Conservation (phyloP, 176 grass and related monocot species). For the Dactylis glomerata region DNA sequence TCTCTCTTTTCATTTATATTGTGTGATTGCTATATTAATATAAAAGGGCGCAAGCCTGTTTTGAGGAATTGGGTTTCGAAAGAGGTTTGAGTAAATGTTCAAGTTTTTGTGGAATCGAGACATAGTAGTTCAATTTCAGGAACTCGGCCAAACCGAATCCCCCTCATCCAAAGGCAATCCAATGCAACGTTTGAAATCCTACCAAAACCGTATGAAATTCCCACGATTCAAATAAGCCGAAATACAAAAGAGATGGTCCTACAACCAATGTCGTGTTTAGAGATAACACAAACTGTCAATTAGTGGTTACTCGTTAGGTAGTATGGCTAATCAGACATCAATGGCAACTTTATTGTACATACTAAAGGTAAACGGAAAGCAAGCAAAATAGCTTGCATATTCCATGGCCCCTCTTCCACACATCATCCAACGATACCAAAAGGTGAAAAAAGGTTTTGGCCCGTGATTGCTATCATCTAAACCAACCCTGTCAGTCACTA, state of each 20-base stretch:
- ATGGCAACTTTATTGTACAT: not conserved
- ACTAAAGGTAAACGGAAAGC: not conserved
- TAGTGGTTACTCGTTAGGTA: slow-evolving; percentile 5
- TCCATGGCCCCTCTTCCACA: no score
- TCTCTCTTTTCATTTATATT: no score
- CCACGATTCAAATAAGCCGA: not conserved
- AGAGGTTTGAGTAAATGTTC: no score
- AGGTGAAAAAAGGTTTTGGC: not conserved
- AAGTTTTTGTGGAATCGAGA: no score
- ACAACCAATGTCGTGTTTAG: not conserved
- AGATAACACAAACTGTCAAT: not conserved
- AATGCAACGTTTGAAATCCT: no score
- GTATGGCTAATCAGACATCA: not conserved
- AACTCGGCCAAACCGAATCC: no score
- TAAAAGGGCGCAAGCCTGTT: no score
- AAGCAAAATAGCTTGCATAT: not conserved
- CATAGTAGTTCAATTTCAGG: no score
- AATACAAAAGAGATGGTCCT: not conserved
- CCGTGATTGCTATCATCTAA: slow-evolving; percentile 38
- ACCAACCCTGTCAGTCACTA: slow-evolving; percentile 27
- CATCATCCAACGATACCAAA: not conserved
- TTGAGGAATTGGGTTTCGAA: no score
- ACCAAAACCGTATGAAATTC: not conserved
- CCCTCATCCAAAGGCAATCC: no score
- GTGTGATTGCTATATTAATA: no score